A percentile compares a stretch with the other conserved stretches of the same genome.
Evolutionary conservation across 805 yeast genomes (phyloP).

Genomic region (Teunomyces tritomae): DNA sequence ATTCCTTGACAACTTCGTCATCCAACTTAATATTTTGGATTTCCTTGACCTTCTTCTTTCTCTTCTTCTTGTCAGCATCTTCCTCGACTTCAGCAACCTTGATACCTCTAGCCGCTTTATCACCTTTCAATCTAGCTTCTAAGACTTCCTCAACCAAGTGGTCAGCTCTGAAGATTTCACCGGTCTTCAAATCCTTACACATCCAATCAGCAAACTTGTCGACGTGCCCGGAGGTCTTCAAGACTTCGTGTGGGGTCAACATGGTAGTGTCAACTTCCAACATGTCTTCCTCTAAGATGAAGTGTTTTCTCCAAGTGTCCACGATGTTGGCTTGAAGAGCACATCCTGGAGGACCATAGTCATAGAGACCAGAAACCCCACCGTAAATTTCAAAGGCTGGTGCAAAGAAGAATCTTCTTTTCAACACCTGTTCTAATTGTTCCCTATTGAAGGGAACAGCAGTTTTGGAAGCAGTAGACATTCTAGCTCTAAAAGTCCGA

Average conservation of each 20-base stretch:
- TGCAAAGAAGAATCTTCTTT: constrained; percentile 94
- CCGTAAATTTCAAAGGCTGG: constrained; percentile 98
- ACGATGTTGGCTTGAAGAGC: constrained; percentile 94
- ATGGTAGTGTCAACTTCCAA: constrained; percentile 97
- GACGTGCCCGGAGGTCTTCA: constrained; percentile 98
- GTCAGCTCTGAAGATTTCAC: constrained; percentile 98
- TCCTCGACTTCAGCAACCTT: constrained; percentile 50
- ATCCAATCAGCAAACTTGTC: constrained; percentile 99
- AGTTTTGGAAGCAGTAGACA: constrained; percentile 27
- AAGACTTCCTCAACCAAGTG: constrained; percentile 97
- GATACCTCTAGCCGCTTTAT: constrained; percentile 92
- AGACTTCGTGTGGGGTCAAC: constrained; percentile 96
- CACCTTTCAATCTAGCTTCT: constrained; percentile 95
- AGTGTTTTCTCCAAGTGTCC: constrained; percentile 97
- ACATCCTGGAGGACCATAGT: constrained; percentile 99
- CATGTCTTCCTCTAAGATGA: constrained; percentile 97
- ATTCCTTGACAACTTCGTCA: constrained; percentile 74
- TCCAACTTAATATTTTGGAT: constrained; percentile 93
- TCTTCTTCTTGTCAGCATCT: constrained; percentile 68
- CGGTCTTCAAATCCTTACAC: constrained; percentile 93
- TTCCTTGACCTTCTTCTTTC: constrained; percentile 79
- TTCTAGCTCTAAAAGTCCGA: constrained; percentile 9
- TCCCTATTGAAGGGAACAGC: constrained; percentile 71
- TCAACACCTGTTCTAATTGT: constrained; percentile 81
- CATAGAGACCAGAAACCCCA: constrained; percentile 96